phyloP scores from a whole-genome alignment of 2,329 filamentous ascomycete genomes.

The Aspergillus clavatus region DNA sequence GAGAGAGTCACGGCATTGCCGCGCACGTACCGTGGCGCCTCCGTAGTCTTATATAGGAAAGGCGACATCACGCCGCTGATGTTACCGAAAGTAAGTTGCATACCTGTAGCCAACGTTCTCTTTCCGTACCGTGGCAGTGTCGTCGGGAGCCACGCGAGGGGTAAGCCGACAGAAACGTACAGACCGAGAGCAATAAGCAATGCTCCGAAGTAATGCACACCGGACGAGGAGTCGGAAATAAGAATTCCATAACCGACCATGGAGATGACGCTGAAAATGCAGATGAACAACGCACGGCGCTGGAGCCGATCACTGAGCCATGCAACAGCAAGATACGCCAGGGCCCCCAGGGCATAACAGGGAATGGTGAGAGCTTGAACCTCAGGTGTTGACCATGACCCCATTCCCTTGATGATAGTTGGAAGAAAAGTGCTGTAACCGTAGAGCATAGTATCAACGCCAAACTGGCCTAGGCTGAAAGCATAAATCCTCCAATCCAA shows the following conservation, averaged over 20 bases:
- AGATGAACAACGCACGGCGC: constrained; percentile 59
- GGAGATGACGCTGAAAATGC: constrained; percentile 58
- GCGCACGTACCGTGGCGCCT: constrained; percentile 55
- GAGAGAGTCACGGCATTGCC: constrained; percentile 59
- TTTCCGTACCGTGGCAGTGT: constrained; percentile 74
- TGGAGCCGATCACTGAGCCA: constrained; percentile 64
- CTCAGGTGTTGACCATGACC: constrained; percentile 58
- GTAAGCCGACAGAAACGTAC: constrained; percentile 57
- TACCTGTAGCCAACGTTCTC: constrained; percentile 64
- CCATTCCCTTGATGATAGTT: constrained; percentile 69
- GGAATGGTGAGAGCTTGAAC: constrained; percentile 74
- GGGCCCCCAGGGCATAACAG: constrained; percentile 68
- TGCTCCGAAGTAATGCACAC: constrained; percentile 69
- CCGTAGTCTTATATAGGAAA: constrained; percentile 48
- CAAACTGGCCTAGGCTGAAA: constrained; percentile 67
- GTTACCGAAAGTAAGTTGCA: constrained; percentile 69
- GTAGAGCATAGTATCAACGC: constrained; percentile 71
- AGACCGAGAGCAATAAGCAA: constrained; percentile 71
- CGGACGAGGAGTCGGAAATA: constrained; percentile 55
- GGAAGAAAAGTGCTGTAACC: constrained; percentile 74
- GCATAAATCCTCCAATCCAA: constrained; percentile 72
- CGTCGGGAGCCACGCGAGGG: constrained; percentile 55
- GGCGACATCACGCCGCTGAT: constrained; percentile 67
- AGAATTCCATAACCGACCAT: constrained; percentile 66
- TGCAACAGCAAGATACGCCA: constrained; percentile 63